Conservation (phyloP, 768 basidiomycete species). For the Auriscalpium vulgare region DNA sequence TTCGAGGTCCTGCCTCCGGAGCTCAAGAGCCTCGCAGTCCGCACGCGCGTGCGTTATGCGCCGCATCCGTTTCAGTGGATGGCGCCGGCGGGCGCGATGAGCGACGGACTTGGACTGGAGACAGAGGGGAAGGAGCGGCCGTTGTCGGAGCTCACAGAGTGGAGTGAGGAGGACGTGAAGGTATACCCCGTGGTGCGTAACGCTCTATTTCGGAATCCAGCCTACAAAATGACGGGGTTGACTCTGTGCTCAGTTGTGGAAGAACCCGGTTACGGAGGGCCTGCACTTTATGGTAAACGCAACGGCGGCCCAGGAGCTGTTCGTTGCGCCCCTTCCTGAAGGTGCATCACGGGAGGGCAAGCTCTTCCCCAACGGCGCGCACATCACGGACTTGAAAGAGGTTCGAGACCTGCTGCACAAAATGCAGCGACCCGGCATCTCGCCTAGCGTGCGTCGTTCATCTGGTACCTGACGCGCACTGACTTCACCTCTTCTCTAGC, state of each 20-base stretch:
- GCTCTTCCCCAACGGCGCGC: conserved; percentile 77
- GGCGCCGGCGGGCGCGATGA: conserved; percentile 57
- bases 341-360: conserved; percentile 51
- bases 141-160: conserved; percentile 60
- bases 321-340: conserved; percentile 66
- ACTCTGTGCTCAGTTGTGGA: conserved; percentile 57
- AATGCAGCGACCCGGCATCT: conserved; percentile 87
- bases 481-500: conserved; percentile 24
- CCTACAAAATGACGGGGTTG: background rate
- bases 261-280: conserved; percentile 77
- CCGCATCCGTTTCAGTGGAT: conserved; percentile 90
- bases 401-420: conserved; percentile 72
- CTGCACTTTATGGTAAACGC: conserved; percentile 91
- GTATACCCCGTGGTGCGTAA: conserved; percentile 50
- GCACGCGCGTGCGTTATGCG: conserved; percentile 64
- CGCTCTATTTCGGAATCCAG: background rate
- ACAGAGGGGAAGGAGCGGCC: conserved; percentile 63
- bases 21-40: conserved; percentile 74
- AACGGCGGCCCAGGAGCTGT: conserved; percentile 57
- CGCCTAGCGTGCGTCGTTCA: conserved; percentile 48
- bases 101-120: conserved; percentile 78
- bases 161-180: conserved; percentile 74
- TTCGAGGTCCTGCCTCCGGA: conserved; percentile 65
- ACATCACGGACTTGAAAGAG: conserved; percentile 61
- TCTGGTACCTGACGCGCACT: background rate